phyloP scores from a whole-genome alignment of 305 asterid species.

The Plantago coronopus region DNA sequence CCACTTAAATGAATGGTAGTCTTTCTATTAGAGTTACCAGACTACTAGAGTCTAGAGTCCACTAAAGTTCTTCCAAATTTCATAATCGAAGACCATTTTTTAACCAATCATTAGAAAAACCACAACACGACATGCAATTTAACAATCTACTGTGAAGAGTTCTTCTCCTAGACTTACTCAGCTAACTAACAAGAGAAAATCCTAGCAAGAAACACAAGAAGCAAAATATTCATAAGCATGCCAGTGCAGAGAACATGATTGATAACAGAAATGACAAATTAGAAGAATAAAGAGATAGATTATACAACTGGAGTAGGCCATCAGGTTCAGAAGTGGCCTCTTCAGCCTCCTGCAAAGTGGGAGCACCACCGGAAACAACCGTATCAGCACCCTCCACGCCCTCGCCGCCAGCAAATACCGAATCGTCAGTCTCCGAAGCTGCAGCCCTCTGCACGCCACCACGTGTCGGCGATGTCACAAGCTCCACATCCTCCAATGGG shows the following conservation, averaged over 20 bases:
- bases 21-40: no score
- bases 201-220: not conserved
- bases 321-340: constrained; percentile 78
- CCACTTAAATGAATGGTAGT: no score
- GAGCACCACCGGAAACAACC: constrained; percentile 62
- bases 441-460: constrained; percentile 29
- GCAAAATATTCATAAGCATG: not conserved
- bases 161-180: no score
- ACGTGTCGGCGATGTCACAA: constrained; percentile 21
- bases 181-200: no score
- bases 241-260: no score
- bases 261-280: not conserved
- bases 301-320: constrained; percentile 55
- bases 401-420: constrained; percentile 57
- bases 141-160: no score
- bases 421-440: constrained; percentile 48
- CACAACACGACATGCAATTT: no score
- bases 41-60: no score
- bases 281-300: not conserved
- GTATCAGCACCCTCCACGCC: constrained; percentile 36
- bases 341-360: constrained; percentile 60
- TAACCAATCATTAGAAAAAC: no score
- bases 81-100: no score
- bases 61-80: no score
- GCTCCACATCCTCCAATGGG: constrained; percentile 38